Evolutionary conservation across 148 eudicot genomes (phyloP).

Genomic region (Fallopia convolvulus): DNA sequence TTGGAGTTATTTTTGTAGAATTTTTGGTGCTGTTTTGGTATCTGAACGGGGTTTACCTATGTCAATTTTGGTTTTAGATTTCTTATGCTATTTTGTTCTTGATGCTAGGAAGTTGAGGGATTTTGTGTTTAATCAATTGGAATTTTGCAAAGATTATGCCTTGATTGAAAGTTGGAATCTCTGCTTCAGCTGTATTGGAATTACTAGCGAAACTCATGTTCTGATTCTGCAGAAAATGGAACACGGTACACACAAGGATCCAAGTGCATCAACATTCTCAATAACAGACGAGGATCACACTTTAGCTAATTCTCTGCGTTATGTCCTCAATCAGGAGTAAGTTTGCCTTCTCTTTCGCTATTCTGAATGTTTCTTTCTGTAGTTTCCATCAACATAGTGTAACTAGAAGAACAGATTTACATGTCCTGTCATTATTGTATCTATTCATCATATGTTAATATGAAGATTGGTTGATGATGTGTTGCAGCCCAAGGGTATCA

Average conservation of each 20-base stretch:
- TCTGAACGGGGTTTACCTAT: too few relatives aligned
- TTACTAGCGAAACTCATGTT: neutral
- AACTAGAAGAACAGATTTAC: neutral
- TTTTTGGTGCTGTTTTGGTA: too few relatives aligned
- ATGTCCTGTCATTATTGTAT: neutral
- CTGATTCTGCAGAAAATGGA: conserved; percentile 38
- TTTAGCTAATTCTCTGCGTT: conserved; percentile 72
- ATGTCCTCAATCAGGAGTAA: conserved; percentile 72
- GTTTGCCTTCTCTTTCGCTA: conserved; percentile 3
- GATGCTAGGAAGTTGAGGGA: neutral
- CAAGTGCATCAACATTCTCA: conserved; percentile 68
- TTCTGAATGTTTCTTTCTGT: neutral
- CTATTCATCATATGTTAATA: neutral
- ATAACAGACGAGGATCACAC: conserved; percentile 90
- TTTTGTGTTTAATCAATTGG: neutral
- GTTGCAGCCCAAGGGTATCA: conserved; percentile 76
- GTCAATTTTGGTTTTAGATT: too few relatives aligned
- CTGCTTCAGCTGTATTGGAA: neutral
- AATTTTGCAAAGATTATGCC: neutral
- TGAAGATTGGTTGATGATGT: conserved; percentile 7
- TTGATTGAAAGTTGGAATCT: neutral
- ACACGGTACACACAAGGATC: conserved; percentile 59
- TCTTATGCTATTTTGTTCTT: neutral
- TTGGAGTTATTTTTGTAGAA: too few relatives aligned
- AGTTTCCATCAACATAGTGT: neutral